These are phyloP conservation scores for Mycena haematopus DNA, from an alignment of 768 basidiomycete species.

Conservation along the genomic window DNA sequence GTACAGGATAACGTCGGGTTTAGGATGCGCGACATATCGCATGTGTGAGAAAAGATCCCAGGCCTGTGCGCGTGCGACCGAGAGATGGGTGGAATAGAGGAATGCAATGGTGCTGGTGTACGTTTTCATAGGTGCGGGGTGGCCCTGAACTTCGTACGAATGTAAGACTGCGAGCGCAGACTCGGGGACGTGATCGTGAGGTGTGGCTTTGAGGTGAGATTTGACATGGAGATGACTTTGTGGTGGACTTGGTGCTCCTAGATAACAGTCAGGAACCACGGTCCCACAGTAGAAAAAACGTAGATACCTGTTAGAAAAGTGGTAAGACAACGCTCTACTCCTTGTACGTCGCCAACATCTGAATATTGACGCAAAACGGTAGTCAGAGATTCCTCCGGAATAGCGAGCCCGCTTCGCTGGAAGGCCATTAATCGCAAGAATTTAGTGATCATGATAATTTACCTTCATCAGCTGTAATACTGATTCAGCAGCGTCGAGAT, in stretches of 20 bases:
- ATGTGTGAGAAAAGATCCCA: slow-evolving; percentile 97
- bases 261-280: slow-evolving; percentile 5
- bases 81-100: slow-evolving; percentile 57
- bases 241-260: slow-evolving; percentile 51
- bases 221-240: slow-evolving; percentile 80
- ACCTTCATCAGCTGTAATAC: slow-evolving; percentile 65
- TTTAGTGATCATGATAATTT: not conserved
- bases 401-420: slow-evolving; percentile 49
- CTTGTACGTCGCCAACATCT: slow-evolving; percentile 47
- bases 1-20: slow-evolving; percentile 76
- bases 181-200: slow-evolving; percentile 57
- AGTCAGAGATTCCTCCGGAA: slow-evolving; percentile 53
- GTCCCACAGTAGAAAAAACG: slow-evolving; percentile 23
- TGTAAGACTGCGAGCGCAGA: slow-evolving; percentile 74
- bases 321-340: slow-evolving; percentile 52
- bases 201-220: slow-evolving; percentile 60
- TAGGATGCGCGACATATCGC: slow-evolving; percentile 92
- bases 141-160: slow-evolving; percentile 66
- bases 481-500: slow-evolving; percentile 54
- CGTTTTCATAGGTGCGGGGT: slow-evolving; percentile 72
- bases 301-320: slow-evolving; percentile 49
- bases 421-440: slow-evolving; percentile 9
- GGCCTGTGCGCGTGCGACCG: slow-evolving; percentile 72
- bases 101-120: slow-evolving; percentile 74
- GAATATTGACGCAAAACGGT: slow-evolving; percentile 58